Evolutionary conservation across 192 early-diverging fungal species (phyloP).

Genomic region (Podila horticola): DNA sequence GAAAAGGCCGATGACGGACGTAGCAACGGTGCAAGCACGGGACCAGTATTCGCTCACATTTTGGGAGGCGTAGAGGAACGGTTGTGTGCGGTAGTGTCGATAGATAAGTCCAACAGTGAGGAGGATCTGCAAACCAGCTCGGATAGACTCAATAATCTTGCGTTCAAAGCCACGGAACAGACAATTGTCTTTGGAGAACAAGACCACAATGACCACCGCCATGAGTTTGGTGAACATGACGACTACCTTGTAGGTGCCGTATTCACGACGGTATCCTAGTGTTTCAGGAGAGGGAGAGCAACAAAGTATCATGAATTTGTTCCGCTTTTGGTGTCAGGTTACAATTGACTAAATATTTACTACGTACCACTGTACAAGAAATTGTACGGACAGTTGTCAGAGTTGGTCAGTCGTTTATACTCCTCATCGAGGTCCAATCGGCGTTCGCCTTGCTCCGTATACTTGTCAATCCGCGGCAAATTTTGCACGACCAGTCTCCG

Average conservation of each 20-base stretch:
- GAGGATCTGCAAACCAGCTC: constrained; percentile 59
- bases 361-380: constrained; percentile 66
- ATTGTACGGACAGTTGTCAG: constrained; percentile 66
- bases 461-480: constrained; percentile 59
- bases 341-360: not conserved
- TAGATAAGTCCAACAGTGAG: constrained; percentile 60
- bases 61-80: constrained; percentile 67
- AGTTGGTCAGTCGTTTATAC: constrained; percentile 59
- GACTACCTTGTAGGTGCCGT: constrained; percentile 65
- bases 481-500: constrained; percentile 49
- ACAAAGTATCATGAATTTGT: no score
- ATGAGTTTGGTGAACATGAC: constrained; percentile 67
- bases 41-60: constrained; percentile 63
- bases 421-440: constrained; percentile 44
- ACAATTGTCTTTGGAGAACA: constrained; percentile 73
- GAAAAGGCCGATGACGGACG: constrained; percentile 64
- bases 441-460: constrained; percentile 45
- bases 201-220: constrained; percentile 53
- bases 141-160: constrained; percentile 57
- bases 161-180: constrained; percentile 58
- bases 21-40: constrained; percentile 53
- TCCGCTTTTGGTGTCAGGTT: not conserved
- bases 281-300: no score
- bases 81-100: constrained; percentile 65
- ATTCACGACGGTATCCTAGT: constrained; percentile 50